These are phyloP conservation scores for Populus tremula DNA, from an alignment of 345 rosid species.

Conservation along the genomic window DNA sequence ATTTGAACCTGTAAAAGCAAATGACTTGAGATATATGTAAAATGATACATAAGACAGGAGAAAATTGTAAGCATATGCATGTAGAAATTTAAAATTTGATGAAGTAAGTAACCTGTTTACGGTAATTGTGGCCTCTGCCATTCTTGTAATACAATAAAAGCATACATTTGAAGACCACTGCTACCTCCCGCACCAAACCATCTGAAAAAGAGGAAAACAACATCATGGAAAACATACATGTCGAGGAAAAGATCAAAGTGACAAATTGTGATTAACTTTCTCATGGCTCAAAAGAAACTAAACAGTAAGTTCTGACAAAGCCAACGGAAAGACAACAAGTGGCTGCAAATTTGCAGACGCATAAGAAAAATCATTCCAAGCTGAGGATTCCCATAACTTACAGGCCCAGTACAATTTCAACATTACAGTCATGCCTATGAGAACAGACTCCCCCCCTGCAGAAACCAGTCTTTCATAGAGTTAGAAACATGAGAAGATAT, in stretches of 20 bases:
- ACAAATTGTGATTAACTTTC: background rate
- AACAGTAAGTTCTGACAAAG: background rate
- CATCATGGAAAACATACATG: background rate
- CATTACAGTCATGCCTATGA: slow-evolving; percentile 30
- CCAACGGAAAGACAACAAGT: background rate
- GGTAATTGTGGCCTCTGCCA: slow-evolving; percentile 46
- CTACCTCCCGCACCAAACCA: slow-evolving; percentile 52
- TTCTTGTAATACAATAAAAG: slow-evolving; percentile 58
- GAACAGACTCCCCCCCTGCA: slow-evolving; percentile 54
- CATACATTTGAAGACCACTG: slow-evolving; percentile 45
- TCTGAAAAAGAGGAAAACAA: slow-evolving; percentile 32
- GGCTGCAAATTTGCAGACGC: background rate
- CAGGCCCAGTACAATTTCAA: slow-evolving; percentile 14
- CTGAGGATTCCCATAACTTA: background rate
- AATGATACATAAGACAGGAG: background rate
- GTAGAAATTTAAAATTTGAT: background rate
- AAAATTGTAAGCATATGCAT: background rate
- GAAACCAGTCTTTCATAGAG: slow-evolving; percentile 1
- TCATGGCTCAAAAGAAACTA: background rate
- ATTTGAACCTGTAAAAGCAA: slow-evolving; percentile 62
- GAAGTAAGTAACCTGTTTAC: slow-evolving; percentile 41
- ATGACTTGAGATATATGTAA: background rate
- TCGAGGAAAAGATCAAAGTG: background rate
- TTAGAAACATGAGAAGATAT: background rate
- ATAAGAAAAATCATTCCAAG: background rate